phyloP scores from a whole-genome alignment of 306 rosid genomes.

The Carpinus viminea region DNA sequence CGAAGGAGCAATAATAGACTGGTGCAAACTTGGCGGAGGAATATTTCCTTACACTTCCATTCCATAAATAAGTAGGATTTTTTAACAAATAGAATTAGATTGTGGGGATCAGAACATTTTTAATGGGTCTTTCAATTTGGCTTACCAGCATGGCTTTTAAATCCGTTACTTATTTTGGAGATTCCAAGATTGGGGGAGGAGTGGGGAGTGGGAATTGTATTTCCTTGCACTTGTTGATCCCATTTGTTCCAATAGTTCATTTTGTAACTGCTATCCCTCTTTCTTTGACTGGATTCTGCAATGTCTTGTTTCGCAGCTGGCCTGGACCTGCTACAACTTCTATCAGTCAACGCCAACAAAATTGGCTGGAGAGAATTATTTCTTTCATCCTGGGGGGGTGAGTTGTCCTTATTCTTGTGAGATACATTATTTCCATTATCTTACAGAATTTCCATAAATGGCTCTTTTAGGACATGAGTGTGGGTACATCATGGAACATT shows the following conservation, averaged over 20 bases:
- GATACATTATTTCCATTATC: conserved; percentile 14
- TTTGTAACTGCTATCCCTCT: background rate
- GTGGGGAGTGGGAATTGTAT: background rate
- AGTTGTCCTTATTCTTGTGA: conserved; percentile 30
- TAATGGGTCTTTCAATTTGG: background rate
- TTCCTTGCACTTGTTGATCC: background rate
- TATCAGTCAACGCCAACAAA: conserved; percentile 94
- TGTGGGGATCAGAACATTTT: background rate
- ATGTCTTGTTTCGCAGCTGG: conserved; percentile 65
- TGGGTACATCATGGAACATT: conserved; percentile 99
- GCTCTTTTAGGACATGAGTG: conserved; percentile 72
- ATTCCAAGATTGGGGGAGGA: background rate
- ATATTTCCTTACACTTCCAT: background rate
- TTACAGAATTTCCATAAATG: conserved; percentile 21
- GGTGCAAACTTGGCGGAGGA: background rate
- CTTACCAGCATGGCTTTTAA: background rate
- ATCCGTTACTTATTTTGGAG: background rate
- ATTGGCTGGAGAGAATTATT: conserved; percentile 97
- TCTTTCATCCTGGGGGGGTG: conserved; percentile 81
- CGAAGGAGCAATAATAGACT: background rate
- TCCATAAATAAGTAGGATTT: background rate
- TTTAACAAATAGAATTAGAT: background rate
- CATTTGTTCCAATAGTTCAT: conserved; percentile 2
- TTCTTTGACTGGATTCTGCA: conserved; percentile 14
- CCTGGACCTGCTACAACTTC: conserved; percentile 99